phyloP scores from a whole-genome alignment of 2,329 filamentous ascomycete genomes.

The Diaporthe australafricana region DNA sequence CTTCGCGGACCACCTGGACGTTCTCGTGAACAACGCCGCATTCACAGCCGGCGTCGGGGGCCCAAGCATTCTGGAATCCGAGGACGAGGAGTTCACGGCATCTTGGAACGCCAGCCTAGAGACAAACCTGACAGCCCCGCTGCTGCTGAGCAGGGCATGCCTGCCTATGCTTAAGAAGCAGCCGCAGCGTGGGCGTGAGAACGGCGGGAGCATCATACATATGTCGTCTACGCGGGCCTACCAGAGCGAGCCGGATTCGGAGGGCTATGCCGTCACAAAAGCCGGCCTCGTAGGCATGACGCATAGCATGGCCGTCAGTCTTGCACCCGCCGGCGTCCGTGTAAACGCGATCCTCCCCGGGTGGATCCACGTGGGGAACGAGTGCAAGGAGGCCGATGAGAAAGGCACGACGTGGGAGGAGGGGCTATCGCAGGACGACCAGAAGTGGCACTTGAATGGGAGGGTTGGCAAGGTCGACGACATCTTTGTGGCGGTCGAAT shows the following conservation, averaged over 20 bases:
- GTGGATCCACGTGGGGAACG: constrained; percentile 62
- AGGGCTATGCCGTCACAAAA: constrained; percentile 62
- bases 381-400: constrained; percentile 49
- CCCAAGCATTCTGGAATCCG: constrained; percentile 45
- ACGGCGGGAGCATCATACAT: constrained; percentile 53
- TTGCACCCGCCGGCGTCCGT: constrained; percentile 55
- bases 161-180: constrained; percentile 41
- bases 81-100: constrained; percentile 7
- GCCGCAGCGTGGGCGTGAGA: not conserved
- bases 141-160: constrained; percentile 46
- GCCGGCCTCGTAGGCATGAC: constrained; percentile 62
- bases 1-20: constrained; percentile 51
- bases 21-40: constrained; percentile 56
- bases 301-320: constrained; percentile 59
- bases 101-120: constrained; percentile 50
- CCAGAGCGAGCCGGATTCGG: constrained; percentile 60
- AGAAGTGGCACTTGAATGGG: constrained; percentile 60
- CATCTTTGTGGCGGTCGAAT: constrained; percentile 43
- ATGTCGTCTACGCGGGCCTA: constrained; percentile 62
- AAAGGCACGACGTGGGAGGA: constrained; percentile 56
- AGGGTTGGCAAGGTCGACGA: constrained; percentile 63
- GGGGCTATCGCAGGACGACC: constrained; percentile 56
- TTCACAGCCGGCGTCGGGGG: constrained; percentile 50
- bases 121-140: constrained; percentile 52
- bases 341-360: constrained; percentile 62